phyloP scores from a whole-genome alignment of 2,329 filamentous ascomycete species.

The Sporothrix protearum region DNA sequence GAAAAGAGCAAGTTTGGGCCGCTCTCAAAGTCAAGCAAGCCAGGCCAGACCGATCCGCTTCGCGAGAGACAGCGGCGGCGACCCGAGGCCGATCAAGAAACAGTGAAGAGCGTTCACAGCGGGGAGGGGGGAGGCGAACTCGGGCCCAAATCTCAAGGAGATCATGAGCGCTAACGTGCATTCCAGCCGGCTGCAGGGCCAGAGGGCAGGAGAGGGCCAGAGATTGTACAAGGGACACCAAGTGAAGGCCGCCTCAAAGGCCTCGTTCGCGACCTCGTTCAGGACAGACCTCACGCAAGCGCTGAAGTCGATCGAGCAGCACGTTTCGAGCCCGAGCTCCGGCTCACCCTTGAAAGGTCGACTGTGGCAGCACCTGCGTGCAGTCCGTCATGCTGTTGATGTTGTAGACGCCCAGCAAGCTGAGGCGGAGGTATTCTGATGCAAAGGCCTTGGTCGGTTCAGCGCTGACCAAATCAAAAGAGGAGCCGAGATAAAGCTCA shows the following conservation, averaged over 20 bases:
- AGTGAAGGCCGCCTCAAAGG: not conserved
- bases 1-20: not conserved
- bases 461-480: not conserved
- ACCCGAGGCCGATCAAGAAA: slow-evolving; percentile 8
- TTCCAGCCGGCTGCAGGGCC: slow-evolving; percentile 6
- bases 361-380: slow-evolving; percentile 46
- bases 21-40: not conserved
- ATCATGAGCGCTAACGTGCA: slow-evolving; percentile 9
- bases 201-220: not conserved
- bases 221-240: not conserved
- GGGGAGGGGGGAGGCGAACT: not conserved
- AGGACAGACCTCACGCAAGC: not conserved
- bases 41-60: not conserved
- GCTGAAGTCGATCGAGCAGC: too few species aligned
- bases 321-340: too few species aligned
- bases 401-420: slow-evolving; percentile 53
- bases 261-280: not conserved
- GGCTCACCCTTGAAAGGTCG: slow-evolving; percentile 12
- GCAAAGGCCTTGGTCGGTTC: slow-evolving; percentile 45
- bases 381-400: slow-evolving; percentile 56
- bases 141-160: not conserved
- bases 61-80: not conserved
- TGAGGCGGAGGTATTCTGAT: slow-evolving; percentile 51
- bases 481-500: not conserved
- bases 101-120: not conserved